These are phyloP conservation scores for Umbelopsis sp. DNA, from an alignment of 192 early-diverging fungal species.

Conservation along the genomic window DNA sequence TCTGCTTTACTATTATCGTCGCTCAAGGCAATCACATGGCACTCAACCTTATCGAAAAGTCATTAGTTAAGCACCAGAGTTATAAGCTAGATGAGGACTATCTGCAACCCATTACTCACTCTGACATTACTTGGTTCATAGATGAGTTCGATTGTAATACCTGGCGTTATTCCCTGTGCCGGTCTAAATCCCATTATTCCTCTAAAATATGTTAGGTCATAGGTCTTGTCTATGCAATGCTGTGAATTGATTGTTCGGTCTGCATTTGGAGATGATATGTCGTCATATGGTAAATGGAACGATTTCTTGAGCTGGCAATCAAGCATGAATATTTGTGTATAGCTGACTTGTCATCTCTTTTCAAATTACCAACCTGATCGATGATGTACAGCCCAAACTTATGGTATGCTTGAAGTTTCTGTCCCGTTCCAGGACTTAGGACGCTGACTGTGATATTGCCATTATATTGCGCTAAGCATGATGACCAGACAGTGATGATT, in stretches of 20 bases:
- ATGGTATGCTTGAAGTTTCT: constrained; percentile 34
- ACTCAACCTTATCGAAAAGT: not conserved
- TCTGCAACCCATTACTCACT: not conserved
- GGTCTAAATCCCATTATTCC: constrained; percentile 7
- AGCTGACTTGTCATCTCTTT: not conserved
- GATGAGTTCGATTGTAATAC: not conserved
- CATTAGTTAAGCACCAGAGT: not conserved
- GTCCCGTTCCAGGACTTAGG: constrained; percentile 43
- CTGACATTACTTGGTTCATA: not conserved
- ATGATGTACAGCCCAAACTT: constrained; percentile 46
- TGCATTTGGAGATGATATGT: not conserved
- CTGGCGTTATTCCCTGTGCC: not conserved
- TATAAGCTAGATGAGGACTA: not conserved
- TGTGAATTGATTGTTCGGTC: not conserved
- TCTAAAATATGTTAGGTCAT: not conserved
- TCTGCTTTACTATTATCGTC: not conserved
- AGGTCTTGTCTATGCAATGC: not conserved
- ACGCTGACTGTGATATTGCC: constrained; percentile 11
- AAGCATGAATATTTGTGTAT: not conserved
- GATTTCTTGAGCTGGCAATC: not conserved
- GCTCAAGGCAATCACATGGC: not conserved
- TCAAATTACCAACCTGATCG: constrained; percentile 29
- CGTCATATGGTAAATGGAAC: not conserved
- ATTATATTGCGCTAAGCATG: constrained; percentile 19
- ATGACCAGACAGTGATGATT: not conserved